Evolutionary conservation across 1,284 basidiomycete genomes (phyloP), one percentile per base, ranked within the genome.

Genomic region (Ustilago esculenta): DNA sequence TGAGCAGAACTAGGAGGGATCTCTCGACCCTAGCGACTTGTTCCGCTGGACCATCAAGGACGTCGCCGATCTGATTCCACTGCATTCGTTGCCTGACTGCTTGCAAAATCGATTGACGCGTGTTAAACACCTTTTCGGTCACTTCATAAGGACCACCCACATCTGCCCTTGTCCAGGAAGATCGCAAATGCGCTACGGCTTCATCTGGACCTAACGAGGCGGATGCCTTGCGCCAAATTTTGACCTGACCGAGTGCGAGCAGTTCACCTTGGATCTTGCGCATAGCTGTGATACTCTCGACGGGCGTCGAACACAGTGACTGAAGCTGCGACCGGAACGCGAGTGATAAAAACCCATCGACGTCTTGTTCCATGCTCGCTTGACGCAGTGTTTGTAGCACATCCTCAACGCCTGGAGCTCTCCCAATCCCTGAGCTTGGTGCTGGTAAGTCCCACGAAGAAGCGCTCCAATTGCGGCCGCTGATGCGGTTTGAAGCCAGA

Each of bases 401-500:
- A 21, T 86, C 84, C 82, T 94, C 97, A 3, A 96, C 83, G 1
- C 88, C 84, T 14, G 86, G 84, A 41, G 51, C 51, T 42, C 21
- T 23, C 14, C 21, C 52, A 18, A 30, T 35, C 3, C 82, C 4
- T 5, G 51, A 9, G 14, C 17, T 29, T 1, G 25, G 10, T 25
- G 30, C n/a, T 2, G 76, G 74, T 7, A 78, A 84, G 80, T 98
- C 93, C 94, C 95, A 98, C 1, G 88, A 89, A 53, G 90, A 89
- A 1, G 92, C 92, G 33, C 92, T 86, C 94, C 94, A 96, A 6
- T 90, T 93, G 0, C 94, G 84, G 37, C 88, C 87, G 81, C 92
- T 92, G 32, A 86, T 87, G 81, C 6, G 3, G 6, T 21, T 8
- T 3, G 14, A 86, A 14, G 84, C 83, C 10, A 36, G 48, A 0